Base-by-base conservation (phyloP, 2,329 filamentous ascomycete species). In the Cryphonectria naterciae region DNA sequence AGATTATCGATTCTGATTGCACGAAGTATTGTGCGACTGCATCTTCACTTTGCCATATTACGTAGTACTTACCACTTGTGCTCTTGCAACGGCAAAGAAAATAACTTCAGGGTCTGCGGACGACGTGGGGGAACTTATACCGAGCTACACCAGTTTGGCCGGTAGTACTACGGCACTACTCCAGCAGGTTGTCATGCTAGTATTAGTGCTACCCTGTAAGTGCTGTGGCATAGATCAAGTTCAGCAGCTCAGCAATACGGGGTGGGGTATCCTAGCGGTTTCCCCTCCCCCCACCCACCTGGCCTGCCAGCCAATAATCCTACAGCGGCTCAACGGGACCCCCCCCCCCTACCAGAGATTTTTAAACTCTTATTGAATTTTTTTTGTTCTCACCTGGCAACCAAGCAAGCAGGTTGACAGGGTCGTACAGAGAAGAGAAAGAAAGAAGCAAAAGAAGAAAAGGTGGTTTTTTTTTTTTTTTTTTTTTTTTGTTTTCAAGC, bases 261-360 rank as follows among this genome's bases (percentile, higher is more conserved):
- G 15, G 22, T n/a, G 35, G 35, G 58, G 58, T 37, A 37, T 4
- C 17, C 58, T 61, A 61, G 58, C 22, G n/a, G 32, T 25, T 39
- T 10, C 46, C 46, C 46, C 19, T 49, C 46, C 46, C 25, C 32
- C 62, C 68, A 49, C 66, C 61, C 15, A 54, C 35, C 52, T 32
- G 66, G 32, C 28, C 37, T n/a, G 39, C 56, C 56, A 52, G n/a
- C 66, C 66, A 68, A 68, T 61, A 13, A 39, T 17, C 39, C 22
- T 37, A 28, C 28, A 46, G n/a, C 61, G 39, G 25, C 61, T 39
- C 61, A 64, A 32, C 17, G 15, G 32, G 32, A 32, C 58, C 17
- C 28, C 17, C 17, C 28, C 17, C 58, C 56, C 58, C 32, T 61
- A 22, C 58, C 35, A n/a, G 58, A 61, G 35, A 32, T 35, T 58